phyloP scores from a whole-genome alignment of 106 monocot species.

The Alisma plantagoaquatica region DNA sequence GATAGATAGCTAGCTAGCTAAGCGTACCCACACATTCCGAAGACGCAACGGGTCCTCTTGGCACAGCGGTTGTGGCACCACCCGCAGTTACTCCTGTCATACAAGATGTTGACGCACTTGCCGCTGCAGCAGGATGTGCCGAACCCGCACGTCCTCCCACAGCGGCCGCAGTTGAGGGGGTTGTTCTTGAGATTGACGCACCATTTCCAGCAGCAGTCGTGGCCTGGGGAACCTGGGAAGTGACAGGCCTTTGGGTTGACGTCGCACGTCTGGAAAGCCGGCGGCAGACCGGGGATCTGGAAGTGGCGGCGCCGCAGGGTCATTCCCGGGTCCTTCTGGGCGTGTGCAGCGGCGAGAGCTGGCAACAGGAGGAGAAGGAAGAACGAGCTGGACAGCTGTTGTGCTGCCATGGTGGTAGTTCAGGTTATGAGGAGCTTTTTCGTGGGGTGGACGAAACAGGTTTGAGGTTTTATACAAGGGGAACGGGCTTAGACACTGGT shows the following conservation, averaged over 20 bases:
- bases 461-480: too few relatives aligned
- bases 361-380: too few relatives aligned
- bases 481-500: too few relatives aligned
- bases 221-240: background rate
- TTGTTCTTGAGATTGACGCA: constrained; percentile 9
- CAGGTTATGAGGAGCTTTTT: too few relatives aligned
- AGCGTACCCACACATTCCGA: constrained; percentile 20
- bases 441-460: too few relatives aligned
- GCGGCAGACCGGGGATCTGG: too few relatives aligned
- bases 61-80: constrained; percentile 10
- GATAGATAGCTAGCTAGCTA: too few relatives aligned
- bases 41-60: constrained; percentile 3
- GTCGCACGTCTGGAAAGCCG: constrained; percentile 5
- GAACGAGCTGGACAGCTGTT: too few relatives aligned
- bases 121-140: constrained; percentile 12
- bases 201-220: constrained; percentile 5
- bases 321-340: too few relatives aligned
- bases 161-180: constrained; percentile 10
- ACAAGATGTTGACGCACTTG: constrained; percentile 7
- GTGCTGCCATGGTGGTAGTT: too few relatives aligned
- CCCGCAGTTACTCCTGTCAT: constrained; percentile 12
- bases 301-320: too few relatives aligned
- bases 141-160: constrained; percentile 9
- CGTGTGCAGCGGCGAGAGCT: too few relatives aligned
- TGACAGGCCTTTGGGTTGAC: constrained; percentile 1